Base-by-base conservation (phyloP, 2,329 filamentous ascomycete species). In the Talaromyces atroroseus region DNA sequence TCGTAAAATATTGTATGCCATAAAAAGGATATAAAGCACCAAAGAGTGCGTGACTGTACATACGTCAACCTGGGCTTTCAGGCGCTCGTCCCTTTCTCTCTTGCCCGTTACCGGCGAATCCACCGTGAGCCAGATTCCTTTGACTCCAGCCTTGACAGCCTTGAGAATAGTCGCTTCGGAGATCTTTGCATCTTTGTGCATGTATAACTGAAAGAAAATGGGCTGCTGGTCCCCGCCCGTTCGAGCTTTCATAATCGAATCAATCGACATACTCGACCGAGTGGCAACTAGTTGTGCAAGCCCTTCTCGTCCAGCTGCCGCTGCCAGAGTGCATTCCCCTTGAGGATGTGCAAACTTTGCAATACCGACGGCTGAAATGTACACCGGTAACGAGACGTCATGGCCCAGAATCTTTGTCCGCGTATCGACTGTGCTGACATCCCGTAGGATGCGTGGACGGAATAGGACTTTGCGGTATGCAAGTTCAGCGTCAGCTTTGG, bases 381-480 rank as follows among this genome's bases (percentile, higher is more conserved):
- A 76, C 1, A 78, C 63, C 0, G 76, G 76, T 4, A 76, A 62
- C 2, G 67, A 66, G 8, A 68, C 68, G 21, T 58, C 32, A 16
- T 66, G 58, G 0, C 68, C 71, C 7, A 75, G 60, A 16, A 74
- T 68, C 0, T 52, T 60, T 0, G 69, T 69, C 14, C 59, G 61
- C 0, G 74, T 76, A 49, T 74, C 67, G 23, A 77, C 67, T 1
- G 58, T 59, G 0, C 64, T 66, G 23, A 78, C 70, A 42, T 74
- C 70, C 36, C 72, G 68, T 1, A 78, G 65, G 24, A 78, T 69
- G 11, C 78, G 71, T 3, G 79, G 79, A 5, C 78, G 71, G 38
- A 80, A 71, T 61, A 71, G 71, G 26, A 80, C 71, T n/a, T 74
- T 72, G 26, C 71, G 69, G 54, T 76, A 79, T 57, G 73, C 70